Base-by-base conservation (phyloP, 805 yeast species). In the Isabelozyma pseudorhagii region DNA sequence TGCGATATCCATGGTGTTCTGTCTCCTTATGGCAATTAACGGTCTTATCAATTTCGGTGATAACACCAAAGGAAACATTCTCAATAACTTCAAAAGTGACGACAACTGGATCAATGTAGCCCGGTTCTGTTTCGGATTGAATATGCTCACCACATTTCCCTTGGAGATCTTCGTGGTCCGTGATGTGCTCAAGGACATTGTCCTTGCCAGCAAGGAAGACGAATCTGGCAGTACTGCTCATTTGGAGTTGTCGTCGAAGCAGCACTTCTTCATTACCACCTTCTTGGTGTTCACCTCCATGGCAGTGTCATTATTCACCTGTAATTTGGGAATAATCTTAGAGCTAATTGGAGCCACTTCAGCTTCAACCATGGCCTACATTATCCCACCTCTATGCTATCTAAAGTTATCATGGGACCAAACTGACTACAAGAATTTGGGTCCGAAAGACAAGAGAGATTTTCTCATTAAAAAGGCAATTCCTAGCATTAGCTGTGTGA, bases 301-400 rank as follows among this genome's bases (percentile, higher is more conserved):
- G 92, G 60, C 80, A 0, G 84, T 90, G 2, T 78, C 97, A 0
- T 70, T 93, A 31, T 68, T 83, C 50, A 89, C 97, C 0, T 92
- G 97, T 61, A 89, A 91, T 55, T 74, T 92, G 49, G 98, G 98
- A 1, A 87, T 94, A 10, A 85, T 93, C 28, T 74, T 92, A 40
- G 97, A 93, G 62, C 75, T 92, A 3, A 91, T 90, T 31, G 98
- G 98, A 1, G 92, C 97, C 0, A 87, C 96, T 0, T 87, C 96
- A 0, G 97, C 97, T 0, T 89, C 96, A 15, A 73, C 88, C 38
- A 85, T 93, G 86, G 97, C 98, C 0, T 92, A 89, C 63, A 89
- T 92, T 18, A 70, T 92, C 14, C 98, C 98, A 0, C 97, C 97
- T 3, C 64, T 85, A 63, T 92, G 97, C 58, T 87, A 79, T 58